Evolutionary conservation across 2,329 filamentous ascomycete species (phyloP).

Genomic region (Hansfordia pulvinata): DNA sequence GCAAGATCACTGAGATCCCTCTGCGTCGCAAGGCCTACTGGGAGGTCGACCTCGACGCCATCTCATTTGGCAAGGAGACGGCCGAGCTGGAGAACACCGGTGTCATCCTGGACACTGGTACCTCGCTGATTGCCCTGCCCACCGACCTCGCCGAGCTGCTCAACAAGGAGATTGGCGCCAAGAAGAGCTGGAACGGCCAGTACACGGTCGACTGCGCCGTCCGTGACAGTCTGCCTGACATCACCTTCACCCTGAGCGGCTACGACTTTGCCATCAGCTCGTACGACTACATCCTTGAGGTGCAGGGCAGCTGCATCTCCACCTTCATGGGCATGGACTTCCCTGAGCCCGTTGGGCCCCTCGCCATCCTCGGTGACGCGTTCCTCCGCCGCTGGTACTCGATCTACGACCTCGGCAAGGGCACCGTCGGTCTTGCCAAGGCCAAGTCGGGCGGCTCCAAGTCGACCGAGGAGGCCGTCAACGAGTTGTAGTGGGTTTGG

Average conservation of each 20-base stretch:
- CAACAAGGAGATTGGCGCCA: constrained; percentile 95
- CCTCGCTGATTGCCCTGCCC: constrained; percentile 91
- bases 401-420: constrained; percentile 86
- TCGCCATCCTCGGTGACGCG: constrained; percentile 87
- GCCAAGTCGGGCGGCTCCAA: too few species aligned
- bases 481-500: too few species aligned
- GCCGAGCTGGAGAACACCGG: constrained; percentile 90
- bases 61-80: constrained; percentile 73
- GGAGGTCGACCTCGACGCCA: constrained; percentile 93
- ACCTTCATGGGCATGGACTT: constrained; percentile 96
- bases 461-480: too few species aligned
- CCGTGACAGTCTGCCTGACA: constrained; percentile 72
- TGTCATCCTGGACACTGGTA: constrained; percentile 95
- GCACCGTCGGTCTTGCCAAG: constrained; percentile 78
- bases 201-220: constrained; percentile 86
- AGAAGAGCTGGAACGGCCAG: constrained; percentile 95
- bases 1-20: constrained; percentile 85
- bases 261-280: constrained; percentile 85
- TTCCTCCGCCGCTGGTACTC: constrained; percentile 84
- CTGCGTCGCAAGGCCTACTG: constrained; percentile 98
- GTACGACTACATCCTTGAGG: constrained; percentile 90
- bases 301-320: constrained; percentile 91
- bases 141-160: constrained; percentile 84
- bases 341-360: constrained; percentile 74
- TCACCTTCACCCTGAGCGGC: constrained; percentile 81